A percentile compares a stretch with the other conserved stretches of the same genome.
Evolutionary conservation across 2,329 filamentous ascomycete species (phyloP).

Genomic region (Fusarium fracticaudum): DNA sequence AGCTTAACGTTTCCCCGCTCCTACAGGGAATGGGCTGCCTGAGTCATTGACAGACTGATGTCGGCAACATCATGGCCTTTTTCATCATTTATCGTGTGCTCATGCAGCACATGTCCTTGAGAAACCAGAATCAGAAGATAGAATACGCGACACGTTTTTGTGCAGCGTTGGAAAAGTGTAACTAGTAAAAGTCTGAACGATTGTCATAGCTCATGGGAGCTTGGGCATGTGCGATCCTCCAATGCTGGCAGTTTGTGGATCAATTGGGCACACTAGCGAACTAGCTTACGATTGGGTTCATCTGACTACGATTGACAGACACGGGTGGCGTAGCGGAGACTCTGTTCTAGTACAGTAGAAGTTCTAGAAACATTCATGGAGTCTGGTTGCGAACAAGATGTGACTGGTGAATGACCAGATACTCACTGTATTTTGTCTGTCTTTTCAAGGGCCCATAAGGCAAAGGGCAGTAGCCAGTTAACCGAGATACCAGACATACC

Average conservation of each 20-base stretch:
- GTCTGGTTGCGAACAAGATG: not conserved
- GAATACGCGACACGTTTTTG: not conserved
- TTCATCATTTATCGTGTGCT: not conserved
- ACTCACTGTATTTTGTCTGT: not conserved
- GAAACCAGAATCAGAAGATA: not conserved
- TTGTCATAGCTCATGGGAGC: not conserved
- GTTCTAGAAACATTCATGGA: not conserved
- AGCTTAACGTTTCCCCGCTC: conserved; percentile 10
- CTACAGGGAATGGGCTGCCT: not conserved
- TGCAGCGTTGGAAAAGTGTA: not conserved
- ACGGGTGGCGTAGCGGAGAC: not conserved
- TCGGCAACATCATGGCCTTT: not conserved
- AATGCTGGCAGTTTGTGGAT: not conserved
- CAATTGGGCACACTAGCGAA: not conserved
- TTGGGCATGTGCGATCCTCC: not conserved
- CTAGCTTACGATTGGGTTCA: not conserved
- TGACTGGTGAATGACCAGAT: not conserved
- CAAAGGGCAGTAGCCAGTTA: not conserved
- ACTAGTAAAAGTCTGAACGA: not conserved
- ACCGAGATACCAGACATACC: too few species aligned
- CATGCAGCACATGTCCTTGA: not conserved
- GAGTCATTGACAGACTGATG: not conserved
- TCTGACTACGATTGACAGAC: not conserved
- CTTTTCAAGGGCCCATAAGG: too few species aligned
- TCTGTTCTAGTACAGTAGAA: not conserved